Evolutionary conservation across 352 stramenopile genomes (phyloP), one percentile per base, ranked within the genome.

Genomic region (Aphanomyces astaci): DNA sequence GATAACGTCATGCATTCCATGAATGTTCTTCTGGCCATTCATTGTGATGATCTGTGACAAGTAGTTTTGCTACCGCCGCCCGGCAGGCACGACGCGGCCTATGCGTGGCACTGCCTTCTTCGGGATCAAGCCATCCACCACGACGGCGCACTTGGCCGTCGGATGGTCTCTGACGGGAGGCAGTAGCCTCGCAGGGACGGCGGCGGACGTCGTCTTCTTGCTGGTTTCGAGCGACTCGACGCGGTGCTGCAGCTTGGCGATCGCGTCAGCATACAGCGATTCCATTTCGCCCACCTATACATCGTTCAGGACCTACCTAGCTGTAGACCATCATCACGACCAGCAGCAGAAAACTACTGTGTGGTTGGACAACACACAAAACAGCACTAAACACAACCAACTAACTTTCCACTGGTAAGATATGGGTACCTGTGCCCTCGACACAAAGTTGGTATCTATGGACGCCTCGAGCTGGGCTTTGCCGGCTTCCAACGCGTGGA

Each of bases 241-340:
- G 27, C 82, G 79, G 15, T 76, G 69, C 43, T 91, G 82, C 19
- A 91, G 76, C 73, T 91, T 91, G 1, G 79, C 75, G 30, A 91
- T 88, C 0, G 81, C 82, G 25, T 79, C 73, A 72, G 88, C 78
- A 27, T 91, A 91, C 27, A 89, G 36, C n/a, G 60, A 48, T 63
- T 90, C 82, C 82, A 90, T 90, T 40, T 89, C 75, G 53, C 79
- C 79, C 52, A 89, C 84, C 80, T 90, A 55, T 15, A 63, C 54
- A n/a, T n/a, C n/a, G n/a, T n/a, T n/a, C n/a, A n/a, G n/a, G n/a
- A n/a, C n/a, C n/a, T n/a, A n/a, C n/a, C n/a, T n/a, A n/a, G n/a
- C n/a, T n/a, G n/a, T n/a, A n/a, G n/a, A n/a, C n/a, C n/a, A n/a
- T n/a, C n/a, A n/a, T n/a, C n/a, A n/a, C n/a, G n/a, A n/a, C n/a